phyloP scores from a whole-genome alignment of 495 filamentous ascomycete species.

The Evernia prunastri region DNA sequence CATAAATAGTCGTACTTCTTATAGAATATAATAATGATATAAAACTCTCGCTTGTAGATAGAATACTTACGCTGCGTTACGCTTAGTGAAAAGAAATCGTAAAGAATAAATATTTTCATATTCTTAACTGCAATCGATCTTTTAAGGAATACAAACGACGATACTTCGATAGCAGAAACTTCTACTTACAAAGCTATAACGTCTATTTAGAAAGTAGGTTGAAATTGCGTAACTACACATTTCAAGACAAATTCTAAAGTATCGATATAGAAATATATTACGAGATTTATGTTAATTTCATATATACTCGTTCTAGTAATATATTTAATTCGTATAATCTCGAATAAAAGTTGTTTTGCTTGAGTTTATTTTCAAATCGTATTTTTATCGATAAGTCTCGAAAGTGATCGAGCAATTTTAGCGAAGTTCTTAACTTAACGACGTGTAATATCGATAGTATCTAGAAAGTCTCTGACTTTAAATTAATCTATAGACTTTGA shows the following conservation, averaged over 20 bases:
- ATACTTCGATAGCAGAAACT: background rate
- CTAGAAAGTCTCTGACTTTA: background rate
- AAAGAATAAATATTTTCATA: background rate
- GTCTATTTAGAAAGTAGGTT: slow-evolving; percentile 7
- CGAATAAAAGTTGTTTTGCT: slow-evolving; percentile 10
- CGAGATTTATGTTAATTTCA: background rate
- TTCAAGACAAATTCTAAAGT: background rate
- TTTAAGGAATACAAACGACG: background rate
- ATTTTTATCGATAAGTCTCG: slow-evolving; percentile 5
- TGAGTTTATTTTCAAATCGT: slow-evolving; percentile 1
- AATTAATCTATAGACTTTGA: background rate
- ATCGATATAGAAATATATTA: slow-evolving; percentile 17
- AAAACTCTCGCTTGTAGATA: slow-evolving; percentile 14
- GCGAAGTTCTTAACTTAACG: slow-evolving; percentile 15
- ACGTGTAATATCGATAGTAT: slow-evolving; percentile 7
- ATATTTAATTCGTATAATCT: slow-evolving; percentile 15
- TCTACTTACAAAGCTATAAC: background rate
- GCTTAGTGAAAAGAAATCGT: background rate
- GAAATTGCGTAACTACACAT: slow-evolving; percentile 5
- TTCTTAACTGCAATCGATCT: slow-evolving; percentile 9
- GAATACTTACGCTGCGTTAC: slow-evolving; percentile 4
- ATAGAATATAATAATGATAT: slow-evolving; percentile 11
- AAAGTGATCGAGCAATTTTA: slow-evolving; percentile 1
- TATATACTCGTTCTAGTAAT: slow-evolving; percentile 8
- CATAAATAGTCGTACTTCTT: slow-evolving; percentile 18